Conservation (phyloP, 2,329 filamentous ascomycete genomes). For the Neonectria faginata region DNA sequence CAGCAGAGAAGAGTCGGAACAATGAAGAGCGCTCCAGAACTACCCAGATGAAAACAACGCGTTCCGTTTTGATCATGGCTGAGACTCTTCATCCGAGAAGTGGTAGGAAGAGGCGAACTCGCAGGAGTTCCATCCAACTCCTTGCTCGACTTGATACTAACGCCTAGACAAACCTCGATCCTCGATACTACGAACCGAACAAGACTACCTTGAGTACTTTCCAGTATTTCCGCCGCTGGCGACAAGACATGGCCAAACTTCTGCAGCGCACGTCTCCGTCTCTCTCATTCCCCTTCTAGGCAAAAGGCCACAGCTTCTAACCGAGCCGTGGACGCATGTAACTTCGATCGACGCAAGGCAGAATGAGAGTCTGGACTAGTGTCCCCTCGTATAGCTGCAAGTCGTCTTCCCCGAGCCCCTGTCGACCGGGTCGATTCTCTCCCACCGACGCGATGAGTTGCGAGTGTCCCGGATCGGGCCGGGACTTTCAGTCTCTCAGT, state of each 20-base stretch:
- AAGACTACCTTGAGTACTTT: not conserved
- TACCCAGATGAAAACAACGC: not conserved
- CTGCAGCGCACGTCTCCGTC: not conserved
- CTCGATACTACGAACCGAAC: not conserved
- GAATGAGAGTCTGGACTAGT: constrained; percentile 2
- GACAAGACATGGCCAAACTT: not conserved
- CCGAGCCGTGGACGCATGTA: constrained; percentile 10
- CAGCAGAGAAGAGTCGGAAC: not conserved
- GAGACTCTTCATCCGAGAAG: not conserved
- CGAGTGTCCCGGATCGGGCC: constrained; percentile 14
- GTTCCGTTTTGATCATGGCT: not conserved
- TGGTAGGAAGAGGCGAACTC: not conserved
- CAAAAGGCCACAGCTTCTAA: constrained; percentile 16
- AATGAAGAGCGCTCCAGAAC: not conserved
- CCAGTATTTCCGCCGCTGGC: constrained; percentile 3
- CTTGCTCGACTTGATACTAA: not conserved
- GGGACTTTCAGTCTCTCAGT: constrained; percentile 8
- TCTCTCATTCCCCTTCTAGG: constrained; percentile 14
- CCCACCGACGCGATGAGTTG: not conserved
- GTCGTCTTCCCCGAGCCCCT: constrained; percentile 2
- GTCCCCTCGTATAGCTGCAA: not conserved
- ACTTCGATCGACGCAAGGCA: constrained; percentile 10
- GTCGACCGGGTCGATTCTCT: constrained; percentile 9
- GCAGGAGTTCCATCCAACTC: not conserved
- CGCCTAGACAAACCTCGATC: not conserved